These are phyloP conservation scores for Trichoderma breve DNA, from an alignment of 2,329 filamentous ascomycete species.

Conservation along the genomic window DNA sequence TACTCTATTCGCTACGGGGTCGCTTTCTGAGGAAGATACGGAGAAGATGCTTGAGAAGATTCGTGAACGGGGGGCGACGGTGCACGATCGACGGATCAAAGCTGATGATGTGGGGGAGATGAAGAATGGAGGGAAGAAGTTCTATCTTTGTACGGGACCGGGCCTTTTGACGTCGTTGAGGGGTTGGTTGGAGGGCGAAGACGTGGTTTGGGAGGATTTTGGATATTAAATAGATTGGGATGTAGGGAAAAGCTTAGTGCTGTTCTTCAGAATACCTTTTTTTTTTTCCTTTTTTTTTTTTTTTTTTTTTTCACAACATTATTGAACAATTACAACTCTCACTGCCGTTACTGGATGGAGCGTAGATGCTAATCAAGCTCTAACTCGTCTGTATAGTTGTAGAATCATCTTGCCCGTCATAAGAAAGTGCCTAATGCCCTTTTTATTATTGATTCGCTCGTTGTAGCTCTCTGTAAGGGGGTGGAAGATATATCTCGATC, in stretches of 20 bases:
- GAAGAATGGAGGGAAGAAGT: constrained; percentile 44
- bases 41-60: constrained; percentile 35
- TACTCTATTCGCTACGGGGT: constrained; percentile 64
- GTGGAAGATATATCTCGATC: not conserved
- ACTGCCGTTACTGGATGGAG: too few species aligned
- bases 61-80: constrained; percentile 34
- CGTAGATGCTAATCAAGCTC: too few species aligned
- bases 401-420: too few species aligned
- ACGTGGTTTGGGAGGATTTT: constrained; percentile 60
- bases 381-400: too few species aligned
- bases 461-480: not conserved
- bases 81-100: constrained; percentile 40
- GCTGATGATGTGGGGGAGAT: constrained; percentile 42
- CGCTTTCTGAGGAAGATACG: constrained; percentile 20
- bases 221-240: constrained; percentile 44
- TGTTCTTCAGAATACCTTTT: too few species aligned
- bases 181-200: constrained; percentile 54
- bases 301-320: too few species aligned
- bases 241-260: not conserved
- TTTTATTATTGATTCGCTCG: too few species aligned
- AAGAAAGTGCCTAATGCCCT: too few species aligned
- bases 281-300: too few species aligned
- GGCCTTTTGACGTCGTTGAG: constrained; percentile 42
- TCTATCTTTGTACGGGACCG: constrained; percentile 50
- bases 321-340: too few species aligned